Base-by-base conservation (phyloP, 1,139 yeast genomes). In the Kodamaea suecica region DNA sequence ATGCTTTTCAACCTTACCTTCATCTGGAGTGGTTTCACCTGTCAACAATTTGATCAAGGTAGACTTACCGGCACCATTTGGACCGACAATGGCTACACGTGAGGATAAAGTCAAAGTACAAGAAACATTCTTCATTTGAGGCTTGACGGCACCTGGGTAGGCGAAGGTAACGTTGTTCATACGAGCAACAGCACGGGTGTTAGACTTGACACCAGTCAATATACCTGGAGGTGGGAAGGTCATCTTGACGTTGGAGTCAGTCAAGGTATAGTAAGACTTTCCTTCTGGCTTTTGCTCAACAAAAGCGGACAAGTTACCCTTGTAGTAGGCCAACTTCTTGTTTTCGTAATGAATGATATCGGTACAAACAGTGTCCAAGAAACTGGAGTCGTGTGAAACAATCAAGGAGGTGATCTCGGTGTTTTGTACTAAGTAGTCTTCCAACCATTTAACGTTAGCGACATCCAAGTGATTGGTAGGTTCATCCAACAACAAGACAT, bases 401-500 rank as follows among this genome's bases (percentile, higher is more conserved):
- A 92, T 90, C 59, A 92, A 73, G 10, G 96, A 86, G 34, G 98
- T 92, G 57, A 92, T 90, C 39, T 88, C 84, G 25, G 85, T 77
- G 62, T 90, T 86, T 42, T 74, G 78, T 30, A 80, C 70, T 55
- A 92, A 73, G 58, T 92, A 92, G 47, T 90, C 88, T 63, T 87
- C 81, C 48, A 92, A 71, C 98, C 98, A 92, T 56, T 84, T 80
- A 38, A 92, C 98, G 55, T 92, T 92, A 34, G 77, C 73, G 38
- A 87, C 96, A 70, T 92, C 98, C 76, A 92, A 80, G 69, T 92
- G 98, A 71, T 92, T 92, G 48, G 98, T 92, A 62, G 98, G 98
- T 78, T 92, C 98, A 65, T 92, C 98, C 58, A 92, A 75, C 52
- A 92, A 70, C 50, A 92, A 75, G 36, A 92, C 90, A 64, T 92